Evolutionary conservation across 2,329 filamentous ascomycete species (phyloP), one percentile per base, ranked within the genome.

Genomic region (Myriosclerotinia curreyana): DNA sequence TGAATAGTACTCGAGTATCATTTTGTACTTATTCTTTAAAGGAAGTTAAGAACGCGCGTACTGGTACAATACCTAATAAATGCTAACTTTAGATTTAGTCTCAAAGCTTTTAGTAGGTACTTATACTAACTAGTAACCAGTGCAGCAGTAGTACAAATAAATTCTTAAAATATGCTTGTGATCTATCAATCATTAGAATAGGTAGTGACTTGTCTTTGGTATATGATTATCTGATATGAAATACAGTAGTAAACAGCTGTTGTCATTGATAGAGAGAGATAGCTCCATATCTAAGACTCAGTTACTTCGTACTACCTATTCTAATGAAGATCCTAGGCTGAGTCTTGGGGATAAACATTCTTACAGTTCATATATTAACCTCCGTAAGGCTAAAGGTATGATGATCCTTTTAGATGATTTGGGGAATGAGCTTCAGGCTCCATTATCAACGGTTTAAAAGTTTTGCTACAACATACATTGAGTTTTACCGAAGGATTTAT

Each of bases 381-480:
- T 55, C 31, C 6, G 38, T 38, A n/a, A 53, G 38, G 60, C 28
- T 38, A 38, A 20, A 40, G 36, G 8, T 9, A 55, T 11, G 50
- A 3, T 55, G 50, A 61, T 61, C 59, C 48, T 53, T 31, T 40
- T 28, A 31, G 15, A n/a, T 44, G 48, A 34, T 48, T 31, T 31
- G 28, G 28, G 28, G 28, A 31, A 31, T 5, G 28, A 31, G 28
- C 28, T 31, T 31, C 28, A 31, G 28, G 28, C 28, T 31, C 28
- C 28, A 31, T 31, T 31, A 31, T 31, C 1, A 31, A 31, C 59
- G 40, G 8, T 28, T 28, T 34, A 20, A 17, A 46, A 58, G 20
- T 22, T 56, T 34, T 46, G 28, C 28, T 31, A 31, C 28, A 31
- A 31, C 28, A 5, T 31, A 31, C 4, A 31, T 31, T 31, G 28